phyloP scores from a whole-genome alignment of 2,329 filamentous ascomycete genomes.

The Pestalotiopsis sp. region DNA sequence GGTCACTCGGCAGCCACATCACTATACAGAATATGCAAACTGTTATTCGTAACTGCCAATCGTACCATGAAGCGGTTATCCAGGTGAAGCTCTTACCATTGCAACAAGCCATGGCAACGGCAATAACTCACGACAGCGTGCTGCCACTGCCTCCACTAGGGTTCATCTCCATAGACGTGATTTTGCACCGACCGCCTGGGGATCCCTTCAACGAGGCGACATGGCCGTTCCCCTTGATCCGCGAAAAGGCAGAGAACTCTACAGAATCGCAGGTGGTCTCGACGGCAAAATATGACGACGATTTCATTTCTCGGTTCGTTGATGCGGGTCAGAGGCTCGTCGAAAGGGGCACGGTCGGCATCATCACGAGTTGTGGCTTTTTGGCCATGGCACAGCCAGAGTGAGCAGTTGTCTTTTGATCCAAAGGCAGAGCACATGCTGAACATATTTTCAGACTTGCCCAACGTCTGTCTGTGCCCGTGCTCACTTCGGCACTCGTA shows the following conservation, averaged over 20 bases:
- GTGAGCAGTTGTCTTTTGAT: slow-evolving; percentile 19
- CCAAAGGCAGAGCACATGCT: neutral
- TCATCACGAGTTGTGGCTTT: slow-evolving; percentile 43
- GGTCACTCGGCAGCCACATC: neutral
- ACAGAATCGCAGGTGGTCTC: slow-evolving; percentile 32
- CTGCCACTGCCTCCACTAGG: slow-evolving; percentile 25
- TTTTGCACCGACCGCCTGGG: slow-evolving; percentile 36
- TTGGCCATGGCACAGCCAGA: slow-evolving; percentile 36
- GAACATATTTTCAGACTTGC: slow-evolving; percentile 27
- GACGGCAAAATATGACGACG: slow-evolving; percentile 30
- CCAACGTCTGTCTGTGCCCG: slow-evolving; percentile 34
- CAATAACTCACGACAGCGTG: neutral
- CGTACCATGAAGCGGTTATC: too few species aligned
- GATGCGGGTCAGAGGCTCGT: slow-evolving; percentile 34
- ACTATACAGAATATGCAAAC: neutral
- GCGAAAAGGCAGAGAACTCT: slow-evolving; percentile 33
- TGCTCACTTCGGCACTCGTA: slow-evolving; percentile 37
- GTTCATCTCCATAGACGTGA: slow-evolving; percentile 38
- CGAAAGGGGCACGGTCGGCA: slow-evolving; percentile 35
- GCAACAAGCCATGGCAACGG: neutral
- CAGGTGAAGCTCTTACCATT: neutral
- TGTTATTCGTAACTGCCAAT: neutral
- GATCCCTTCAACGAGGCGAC: slow-evolving; percentile 37
- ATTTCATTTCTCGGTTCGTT: slow-evolving; percentile 37
- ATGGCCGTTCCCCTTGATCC: slow-evolving; percentile 40